These are phyloP conservation scores for Neoarthrinium moseri DNA, from an alignment of 2,329 filamentous ascomycete species.

Conservation along the genomic window DNA sequence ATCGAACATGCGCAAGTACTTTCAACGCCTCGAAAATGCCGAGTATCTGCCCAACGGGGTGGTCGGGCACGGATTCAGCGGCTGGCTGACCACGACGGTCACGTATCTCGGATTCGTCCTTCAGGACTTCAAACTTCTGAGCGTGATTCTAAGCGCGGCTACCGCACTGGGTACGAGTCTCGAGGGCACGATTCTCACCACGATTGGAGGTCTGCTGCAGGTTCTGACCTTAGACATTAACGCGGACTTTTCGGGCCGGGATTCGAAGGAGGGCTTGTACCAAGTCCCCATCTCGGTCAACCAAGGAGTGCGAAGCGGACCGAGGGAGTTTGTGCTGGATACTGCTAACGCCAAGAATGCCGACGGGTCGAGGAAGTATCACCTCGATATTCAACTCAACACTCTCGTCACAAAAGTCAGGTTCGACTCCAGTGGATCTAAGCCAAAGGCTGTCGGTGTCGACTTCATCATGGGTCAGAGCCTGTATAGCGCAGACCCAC, in stretches of 20 bases:
- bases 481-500: slow-evolving; percentile 17
- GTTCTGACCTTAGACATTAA: slow-evolving; percentile 11
- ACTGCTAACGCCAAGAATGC: slow-evolving; percentile 37
- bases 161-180: not conserved
- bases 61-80: slow-evolving; percentile 47
- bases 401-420: slow-evolving; percentile 18
- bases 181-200: slow-evolving; percentile 1
- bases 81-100: slow-evolving; percentile 40
- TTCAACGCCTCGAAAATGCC: slow-evolving; percentile 40
- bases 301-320: slow-evolving; percentile 39
- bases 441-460: slow-evolving; percentile 16
- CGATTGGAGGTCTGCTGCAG: slow-evolving; percentile 4
- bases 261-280: slow-evolving; percentile 43
- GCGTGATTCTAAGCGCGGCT: slow-evolving; percentile 7
- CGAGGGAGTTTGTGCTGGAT: slow-evolving; percentile 46
- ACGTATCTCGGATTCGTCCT: slow-evolving; percentile 42
- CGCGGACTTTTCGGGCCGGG: not conserved
- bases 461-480: slow-evolving; percentile 17
- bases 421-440: slow-evolving; percentile 12
- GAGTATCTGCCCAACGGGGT: slow-evolving; percentile 32
- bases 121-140: slow-evolving; percentile 39
- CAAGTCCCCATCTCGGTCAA: slow-evolving; percentile 48
- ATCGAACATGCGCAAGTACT: slow-evolving; percentile 39
- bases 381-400: slow-evolving; percentile 39
- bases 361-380: slow-evolving; percentile 28